A percentile compares a stretch with the other conserved stretches of the same genome.
phyloP scores from a whole-genome alignment of 768 basidiomycete species.

The Leccinum broughii region DNA sequence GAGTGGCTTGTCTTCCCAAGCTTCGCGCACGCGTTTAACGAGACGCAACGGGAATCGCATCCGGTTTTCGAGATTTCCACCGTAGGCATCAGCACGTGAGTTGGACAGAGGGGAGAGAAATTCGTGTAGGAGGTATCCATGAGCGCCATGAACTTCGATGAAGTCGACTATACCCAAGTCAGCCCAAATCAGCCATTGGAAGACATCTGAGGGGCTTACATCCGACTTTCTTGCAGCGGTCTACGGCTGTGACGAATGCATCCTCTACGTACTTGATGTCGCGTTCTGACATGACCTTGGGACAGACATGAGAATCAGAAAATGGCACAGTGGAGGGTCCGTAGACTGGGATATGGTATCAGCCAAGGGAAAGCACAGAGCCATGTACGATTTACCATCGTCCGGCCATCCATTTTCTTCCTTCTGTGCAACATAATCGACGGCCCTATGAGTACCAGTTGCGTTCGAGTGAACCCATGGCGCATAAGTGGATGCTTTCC shows the following conservation, averaged over 20 bases:
- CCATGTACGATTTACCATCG: slow-evolving; percentile 42
- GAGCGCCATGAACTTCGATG: slow-evolving; percentile 72
- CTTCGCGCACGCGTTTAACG: slow-evolving; percentile 48
- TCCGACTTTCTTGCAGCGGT: slow-evolving; percentile 58
- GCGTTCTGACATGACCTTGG: slow-evolving; percentile 55
- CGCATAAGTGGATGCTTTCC: slow-evolving; percentile 69
- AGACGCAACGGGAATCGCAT: slow-evolving; percentile 66
- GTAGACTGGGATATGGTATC: slow-evolving; percentile 44
- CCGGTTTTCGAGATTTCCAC: slow-evolving; percentile 74
- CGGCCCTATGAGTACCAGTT: slow-evolving; percentile 32
- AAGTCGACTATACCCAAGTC: slow-evolving; percentile 53
- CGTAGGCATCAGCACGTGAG: slow-evolving; percentile 66
- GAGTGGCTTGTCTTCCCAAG: slow-evolving; percentile 65
- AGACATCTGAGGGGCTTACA: slow-evolving; percentile 42
- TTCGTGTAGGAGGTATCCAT: slow-evolving; percentile 59
- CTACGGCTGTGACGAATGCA: slow-evolving; percentile 56
- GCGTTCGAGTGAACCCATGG: slow-evolving; percentile 59
- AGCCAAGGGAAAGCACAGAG: not conserved
- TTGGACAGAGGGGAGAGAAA: slow-evolving; percentile 81
- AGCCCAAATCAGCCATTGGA: not conserved
- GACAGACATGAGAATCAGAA: slow-evolving; percentile 49
- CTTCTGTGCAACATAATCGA: slow-evolving; percentile 39
- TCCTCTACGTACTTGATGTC: slow-evolving; percentile 58
- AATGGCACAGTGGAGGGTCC: slow-evolving; percentile 63
- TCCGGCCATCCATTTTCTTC: slow-evolving; percentile 73